Conservation (phyloP, 176 grass and related monocot species). For the Eremochloa ophiuroides region DNA sequence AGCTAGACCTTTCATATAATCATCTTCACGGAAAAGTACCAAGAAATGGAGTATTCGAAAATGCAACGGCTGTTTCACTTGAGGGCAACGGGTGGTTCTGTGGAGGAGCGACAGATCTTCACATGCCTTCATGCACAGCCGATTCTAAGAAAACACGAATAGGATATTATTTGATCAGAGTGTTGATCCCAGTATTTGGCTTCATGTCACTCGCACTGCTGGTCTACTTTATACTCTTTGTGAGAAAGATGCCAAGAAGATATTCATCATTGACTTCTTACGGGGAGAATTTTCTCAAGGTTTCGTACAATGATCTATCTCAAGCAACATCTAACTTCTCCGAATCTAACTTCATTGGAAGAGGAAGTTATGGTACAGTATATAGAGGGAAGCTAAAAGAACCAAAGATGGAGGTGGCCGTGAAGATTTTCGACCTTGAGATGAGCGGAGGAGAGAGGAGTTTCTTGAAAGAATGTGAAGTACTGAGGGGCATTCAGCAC, state of each 20-base stretch:
- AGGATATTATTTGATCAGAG: no score
- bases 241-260: neutral
- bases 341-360: constrained; percentile 25
- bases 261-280: no score
- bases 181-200: constrained; percentile 4
- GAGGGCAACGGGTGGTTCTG: no score
- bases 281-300: neutral
- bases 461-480: constrained; percentile 46
- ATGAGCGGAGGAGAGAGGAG: constrained; percentile 26
- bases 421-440: constrained; percentile 45
- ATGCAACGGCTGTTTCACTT: no score
- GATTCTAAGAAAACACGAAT: no score
- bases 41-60: no score
- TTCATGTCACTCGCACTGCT: neutral
- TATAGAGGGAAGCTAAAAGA: constrained; percentile 29
- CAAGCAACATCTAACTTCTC: constrained; percentile 37
- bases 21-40: no score
- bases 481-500: constrained; percentile 38
- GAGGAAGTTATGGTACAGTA: constrained; percentile 46
- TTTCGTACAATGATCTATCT: constrained; percentile 30
- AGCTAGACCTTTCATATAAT: no score
- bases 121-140: no score
- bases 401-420: constrained; percentile 12
- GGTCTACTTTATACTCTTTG: neutral
- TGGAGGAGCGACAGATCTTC: no score